These are phyloP conservation scores for Xylaria hypoxylon DNA, from an alignment of 2,329 filamentous ascomycete genomes.

Conservation along the genomic window DNA sequence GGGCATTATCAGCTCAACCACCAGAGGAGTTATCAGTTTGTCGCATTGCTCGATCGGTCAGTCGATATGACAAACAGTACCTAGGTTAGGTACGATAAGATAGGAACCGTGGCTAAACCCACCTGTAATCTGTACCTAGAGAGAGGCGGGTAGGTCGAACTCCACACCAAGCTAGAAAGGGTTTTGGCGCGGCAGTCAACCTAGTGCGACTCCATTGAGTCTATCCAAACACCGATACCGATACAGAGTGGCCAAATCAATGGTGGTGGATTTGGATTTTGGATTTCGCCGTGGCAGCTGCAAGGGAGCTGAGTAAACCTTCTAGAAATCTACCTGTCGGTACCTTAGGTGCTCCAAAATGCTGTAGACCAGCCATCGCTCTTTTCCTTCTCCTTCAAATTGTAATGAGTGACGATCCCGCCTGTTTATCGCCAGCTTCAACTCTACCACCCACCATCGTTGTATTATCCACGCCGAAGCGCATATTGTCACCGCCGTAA, in stretches of 20 bases:
- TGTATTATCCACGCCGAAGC: slow-evolving; percentile 16
- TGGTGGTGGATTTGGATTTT: slow-evolving; percentile 21
- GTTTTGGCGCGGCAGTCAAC: too few relatives aligned
- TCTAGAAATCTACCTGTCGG: not conserved
- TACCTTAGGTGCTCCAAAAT: slow-evolving; percentile 7
- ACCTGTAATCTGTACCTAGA: too few relatives aligned
- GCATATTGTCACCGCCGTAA: slow-evolving; percentile 23
- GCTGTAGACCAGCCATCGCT: slow-evolving; percentile 9
- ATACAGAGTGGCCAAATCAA: slow-evolving; percentile 26
- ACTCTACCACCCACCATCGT: not conserved
- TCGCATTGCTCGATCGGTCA: too few relatives aligned
- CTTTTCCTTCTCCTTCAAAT: not conserved
- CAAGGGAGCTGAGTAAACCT: slow-evolving; percentile 15
- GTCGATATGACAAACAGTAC: too few relatives aligned
- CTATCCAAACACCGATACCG: slow-evolving; percentile 24
- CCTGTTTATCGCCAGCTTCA: not conserved
- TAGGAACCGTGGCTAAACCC: too few relatives aligned
- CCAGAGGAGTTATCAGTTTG: too few relatives aligned
- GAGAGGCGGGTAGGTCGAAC: not conserved
- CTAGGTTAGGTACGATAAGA: too few relatives aligned
- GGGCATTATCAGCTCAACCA: too few relatives aligned
- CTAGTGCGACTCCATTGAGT: slow-evolving; percentile 4
- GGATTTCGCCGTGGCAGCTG: slow-evolving; percentile 27
- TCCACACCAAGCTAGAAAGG: slow-evolving; percentile 1
- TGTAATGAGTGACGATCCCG: not conserved